phyloP scores from a whole-genome alignment of 345 rosid genomes.

The Litchi chinensis region DNA sequence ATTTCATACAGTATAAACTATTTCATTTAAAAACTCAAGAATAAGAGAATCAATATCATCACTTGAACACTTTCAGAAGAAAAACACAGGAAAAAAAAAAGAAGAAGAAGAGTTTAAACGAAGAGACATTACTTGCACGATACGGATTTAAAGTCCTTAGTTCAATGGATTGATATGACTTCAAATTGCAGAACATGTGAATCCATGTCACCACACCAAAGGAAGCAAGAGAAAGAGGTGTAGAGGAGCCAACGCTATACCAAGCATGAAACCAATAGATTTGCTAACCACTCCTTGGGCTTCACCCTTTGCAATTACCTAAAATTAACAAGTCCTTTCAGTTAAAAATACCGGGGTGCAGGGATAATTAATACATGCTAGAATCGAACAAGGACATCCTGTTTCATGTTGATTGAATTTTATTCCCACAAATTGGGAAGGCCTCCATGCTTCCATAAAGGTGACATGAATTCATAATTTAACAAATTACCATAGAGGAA shows the following conservation, averaged over 20 bases:
- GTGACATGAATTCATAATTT: not conserved
- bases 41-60: not conserved
- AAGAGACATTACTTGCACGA: slow-evolving; percentile 81
- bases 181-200: slow-evolving; percentile 96
- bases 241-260: slow-evolving; percentile 86
- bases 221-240: slow-evolving; percentile 74
- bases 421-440: not conserved
- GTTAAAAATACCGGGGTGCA: not conserved
- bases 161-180: slow-evolving; percentile 90
- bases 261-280: slow-evolving; percentile 76
- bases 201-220: slow-evolving; percentile 79
- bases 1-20: not conserved
- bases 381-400: not conserved
- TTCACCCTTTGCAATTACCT: slow-evolving; percentile 99
- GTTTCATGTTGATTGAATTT: not conserved
- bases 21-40: not conserved
- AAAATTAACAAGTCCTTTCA: slow-evolving; percentile 27
- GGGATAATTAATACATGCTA: not conserved
- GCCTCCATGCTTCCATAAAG: not conserved
- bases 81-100: no score
- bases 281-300: slow-evolving; percentile 99
- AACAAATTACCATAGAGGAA: slow-evolving; percentile 17
- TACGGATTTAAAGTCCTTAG: slow-evolving; percentile 92
- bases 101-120: not conserved
- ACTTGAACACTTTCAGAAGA: not conserved